Conservation (phyloP, 148 eudicot genomes). For the Fagopyrum tataricum region DNA sequence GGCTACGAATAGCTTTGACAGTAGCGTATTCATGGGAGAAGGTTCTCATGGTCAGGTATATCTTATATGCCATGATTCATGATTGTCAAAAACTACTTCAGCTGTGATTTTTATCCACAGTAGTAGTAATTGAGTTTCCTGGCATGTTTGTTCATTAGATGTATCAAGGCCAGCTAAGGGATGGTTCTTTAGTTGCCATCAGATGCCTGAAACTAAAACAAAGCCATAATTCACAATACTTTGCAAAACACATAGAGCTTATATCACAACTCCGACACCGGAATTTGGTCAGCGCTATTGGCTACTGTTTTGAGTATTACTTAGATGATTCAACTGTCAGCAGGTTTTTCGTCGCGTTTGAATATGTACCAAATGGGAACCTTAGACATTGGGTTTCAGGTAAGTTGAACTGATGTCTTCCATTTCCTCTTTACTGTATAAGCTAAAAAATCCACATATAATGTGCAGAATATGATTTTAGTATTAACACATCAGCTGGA, state of each 20-base stretch:
- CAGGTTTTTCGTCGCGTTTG: slow-evolving; percentile 79
- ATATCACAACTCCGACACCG: slow-evolving; percentile 77
- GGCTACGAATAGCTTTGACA: slow-evolving; percentile 67
- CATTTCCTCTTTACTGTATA: background rate
- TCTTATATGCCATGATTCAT: background rate
- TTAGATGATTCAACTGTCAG: slow-evolving; percentile 90
- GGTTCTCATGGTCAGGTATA: slow-evolving; percentile 81
- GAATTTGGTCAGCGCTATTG: slow-evolving; percentile 80
- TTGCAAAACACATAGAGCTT: slow-evolving; percentile 65
- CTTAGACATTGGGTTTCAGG: slow-evolving; percentile 83
- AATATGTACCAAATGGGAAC: slow-evolving; percentile 75
- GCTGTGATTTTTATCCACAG: background rate
- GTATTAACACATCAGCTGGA: background rate
- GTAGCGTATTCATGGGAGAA: slow-evolving; percentile 75
- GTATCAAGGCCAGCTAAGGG: slow-evolving; percentile 70
- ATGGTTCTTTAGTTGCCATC: slow-evolving; percentile 65
- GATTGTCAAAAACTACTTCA: background rate
- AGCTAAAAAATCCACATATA: background rate
- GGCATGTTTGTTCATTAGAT: slow-evolving; percentile 32
- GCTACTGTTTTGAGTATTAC: slow-evolving; percentile 90
- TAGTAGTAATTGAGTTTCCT: background rate
- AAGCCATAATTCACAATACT: slow-evolving; percentile 42
- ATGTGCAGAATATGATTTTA: too few relatives aligned
- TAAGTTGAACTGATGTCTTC: slow-evolving; percentile 15
- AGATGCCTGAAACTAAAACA: slow-evolving; percentile 66